These are phyloP conservation scores for Rhododendron griersonianum DNA, from an alignment of 148 eudicot genomes.

Conservation along the genomic window DNA sequence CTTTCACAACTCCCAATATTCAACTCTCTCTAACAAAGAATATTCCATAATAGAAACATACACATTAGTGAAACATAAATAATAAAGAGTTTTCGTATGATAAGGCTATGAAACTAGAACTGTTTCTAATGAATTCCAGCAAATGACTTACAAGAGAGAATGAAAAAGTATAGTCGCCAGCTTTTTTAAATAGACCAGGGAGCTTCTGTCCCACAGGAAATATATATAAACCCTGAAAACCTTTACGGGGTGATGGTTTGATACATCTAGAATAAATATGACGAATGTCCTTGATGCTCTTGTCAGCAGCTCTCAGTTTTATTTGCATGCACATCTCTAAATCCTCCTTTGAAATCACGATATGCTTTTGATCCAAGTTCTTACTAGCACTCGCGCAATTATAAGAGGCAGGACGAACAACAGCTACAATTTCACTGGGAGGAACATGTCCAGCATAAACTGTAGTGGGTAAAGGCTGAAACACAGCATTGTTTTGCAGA, in stretches of 20 bases:
- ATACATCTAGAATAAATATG: conserved; percentile 29
- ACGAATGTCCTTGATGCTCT: not conserved
- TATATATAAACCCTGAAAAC: conserved; percentile 51
- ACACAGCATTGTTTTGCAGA: too few species aligned
- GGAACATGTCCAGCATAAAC: conserved; percentile 45
- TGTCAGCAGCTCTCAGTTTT: conserved; percentile 17
- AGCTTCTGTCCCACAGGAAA: conserved; percentile 31
- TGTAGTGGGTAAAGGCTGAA: conserved; percentile 47
- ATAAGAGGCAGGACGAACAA: conserved; percentile 52
- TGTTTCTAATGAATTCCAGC: not conserved
- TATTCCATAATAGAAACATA: not conserved
- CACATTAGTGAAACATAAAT: not conserved
- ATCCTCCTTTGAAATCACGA: conserved; percentile 28
- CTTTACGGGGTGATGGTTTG: conserved; percentile 28
- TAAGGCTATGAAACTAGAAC: not conserved
- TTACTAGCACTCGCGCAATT: conserved; percentile 17
- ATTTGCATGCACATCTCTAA: conserved; percentile 49
- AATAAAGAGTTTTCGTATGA: not conserved
- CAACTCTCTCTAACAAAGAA: conserved; percentile 25
- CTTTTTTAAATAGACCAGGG: conserved; percentile 38
- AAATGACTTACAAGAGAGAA: conserved; percentile 53
- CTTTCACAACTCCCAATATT: conserved; percentile 23
- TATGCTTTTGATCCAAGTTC: conserved; percentile 47
- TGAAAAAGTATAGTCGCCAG: conserved; percentile 50
- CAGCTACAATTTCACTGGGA: conserved; percentile 55